Evolutionary conservation across 2,329 filamentous ascomycete species (phyloP), one percentile per base, ranked within the genome.

Genomic region (Arthrobotrys megalospora): DNA sequence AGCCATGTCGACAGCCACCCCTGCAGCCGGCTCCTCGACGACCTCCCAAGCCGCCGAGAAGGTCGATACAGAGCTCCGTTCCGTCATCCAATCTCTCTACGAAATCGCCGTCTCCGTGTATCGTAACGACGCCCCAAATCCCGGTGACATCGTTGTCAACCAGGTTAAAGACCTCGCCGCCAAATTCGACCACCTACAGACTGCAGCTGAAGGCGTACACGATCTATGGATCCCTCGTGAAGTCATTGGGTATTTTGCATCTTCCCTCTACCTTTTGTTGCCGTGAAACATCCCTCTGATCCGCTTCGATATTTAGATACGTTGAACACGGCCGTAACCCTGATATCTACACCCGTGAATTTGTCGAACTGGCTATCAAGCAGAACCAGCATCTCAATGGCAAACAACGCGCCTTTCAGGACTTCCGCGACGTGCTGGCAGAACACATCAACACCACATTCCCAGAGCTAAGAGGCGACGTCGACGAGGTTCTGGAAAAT

Each of bases 331-430:
- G 90, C 52, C 89, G 90, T 63, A 92, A 92, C 85, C 90, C 90
- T 1, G 90, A 92, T 84, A 92, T 92, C 81, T 92, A 92, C 86
- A 92, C 90, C 68, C 87, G 90, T 82, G 90, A 92, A 85, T 92
- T 92, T 82, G 90, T 92, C 82, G 90, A 92, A 87, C 86, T 90
- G 65, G 90, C 90, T 24, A 85, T 90, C 68, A 86, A 90, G 55
- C 86, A 88, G 47, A 92, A 92, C 85, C 90, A 92, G 86, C 85
- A 90, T 79, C 87, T 91, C 85, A 87, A 88, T 81, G 90, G 90
- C 69, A 92, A 91, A 86, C 86, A 87, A 84, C 83, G 85, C 81
- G 90, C 90, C 41, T 92, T 91, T 82, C 86, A 83, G 10, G 81
- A 84, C 34, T 91, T 92, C 82, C 85, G 90, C 66, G 89, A 92